A percentile compares a stretch with the other conserved stretches of the same genome.
These are phyloP conservation scores for Exophiala mesophila DNA, from an alignment of 2,329 filamentous ascomycete genomes.

Conservation along the genomic window DNA sequence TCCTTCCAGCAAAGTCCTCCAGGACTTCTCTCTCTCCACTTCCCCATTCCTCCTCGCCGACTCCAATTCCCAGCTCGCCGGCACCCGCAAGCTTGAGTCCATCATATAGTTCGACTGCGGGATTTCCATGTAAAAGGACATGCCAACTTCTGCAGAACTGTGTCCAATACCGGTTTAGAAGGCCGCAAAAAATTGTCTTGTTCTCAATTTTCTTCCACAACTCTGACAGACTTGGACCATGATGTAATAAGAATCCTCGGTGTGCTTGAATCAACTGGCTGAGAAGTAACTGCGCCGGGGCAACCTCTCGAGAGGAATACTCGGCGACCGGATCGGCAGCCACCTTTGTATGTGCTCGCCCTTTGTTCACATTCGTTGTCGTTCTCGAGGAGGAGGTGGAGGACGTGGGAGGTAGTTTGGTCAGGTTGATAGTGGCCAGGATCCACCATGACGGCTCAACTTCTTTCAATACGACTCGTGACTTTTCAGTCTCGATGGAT, in stretches of 20 bases:
- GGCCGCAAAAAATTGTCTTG: constrained; percentile 64
- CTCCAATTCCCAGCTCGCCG: constrained; percentile 86
- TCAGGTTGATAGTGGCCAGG: constrained; percentile 81
- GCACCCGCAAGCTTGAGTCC: constrained; percentile 84
- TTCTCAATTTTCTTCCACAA: constrained; percentile 59
- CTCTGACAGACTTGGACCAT: constrained; percentile 67
- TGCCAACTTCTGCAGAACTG: constrained; percentile 68
- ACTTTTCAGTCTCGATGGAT: constrained; percentile 84
- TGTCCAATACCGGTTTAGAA: constrained; percentile 78
- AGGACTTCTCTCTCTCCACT: constrained; percentile 91
- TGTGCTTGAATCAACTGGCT: constrained; percentile 80
- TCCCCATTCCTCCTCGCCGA: constrained; percentile 91
- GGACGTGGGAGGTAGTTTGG: constrained; percentile 55
- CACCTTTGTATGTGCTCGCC: constrained; percentile 14
- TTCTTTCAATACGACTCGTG: constrained; percentile 77
- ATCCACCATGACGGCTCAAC: constrained; percentile 94
- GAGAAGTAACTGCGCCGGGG: constrained; percentile 70
- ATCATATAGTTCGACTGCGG: constrained; percentile 70
- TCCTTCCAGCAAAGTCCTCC: constrained; percentile 74
- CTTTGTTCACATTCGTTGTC: constrained; percentile 29
- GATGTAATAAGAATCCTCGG: constrained; percentile 78
- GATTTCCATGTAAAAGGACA: constrained; percentile 84
- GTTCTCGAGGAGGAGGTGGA: constrained; percentile 39
- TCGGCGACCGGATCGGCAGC: constrained; percentile 52
- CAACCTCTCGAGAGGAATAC: constrained; percentile 86